Percentiles rank a stretch among this genome's conserved stretches.
Evolutionary conservation across 208 protist genomes (phyloP).

Genomic region (Acanthamoeba sp.): DNA sequence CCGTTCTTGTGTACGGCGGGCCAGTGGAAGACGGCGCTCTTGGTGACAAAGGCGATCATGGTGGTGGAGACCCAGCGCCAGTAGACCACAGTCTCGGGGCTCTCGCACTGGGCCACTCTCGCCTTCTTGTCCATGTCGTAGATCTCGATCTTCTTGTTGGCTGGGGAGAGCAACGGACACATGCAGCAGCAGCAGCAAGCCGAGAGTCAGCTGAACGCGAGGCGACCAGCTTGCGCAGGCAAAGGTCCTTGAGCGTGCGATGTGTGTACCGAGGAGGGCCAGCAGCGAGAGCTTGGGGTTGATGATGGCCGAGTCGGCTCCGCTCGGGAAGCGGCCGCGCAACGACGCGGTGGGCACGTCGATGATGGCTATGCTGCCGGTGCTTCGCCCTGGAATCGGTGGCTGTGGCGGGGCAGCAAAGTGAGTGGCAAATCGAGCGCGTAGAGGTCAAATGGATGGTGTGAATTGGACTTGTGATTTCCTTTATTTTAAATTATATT

Average conservation of each 20-base stretch:
- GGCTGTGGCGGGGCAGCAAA: neutral
- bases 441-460: neutral
- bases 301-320: constrained; percentile 39
- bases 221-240: neutral
- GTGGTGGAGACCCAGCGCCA: constrained; percentile 97
- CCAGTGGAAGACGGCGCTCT: constrained; percentile 98
- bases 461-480: too few relatives aligned
- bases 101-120: neutral
- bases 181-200: neutral
- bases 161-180: neutral
- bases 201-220: neutral
- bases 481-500: neutral
- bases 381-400: neutral
- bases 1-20: constrained; percentile 89
- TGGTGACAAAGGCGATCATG: constrained; percentile 97
- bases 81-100: constrained; percentile 95
- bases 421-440: neutral
- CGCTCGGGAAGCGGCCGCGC: constrained; percentile 5
- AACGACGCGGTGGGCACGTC: constrained; percentile 3
- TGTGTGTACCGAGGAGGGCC: constrained; percentile 4
- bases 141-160: constrained; percentile 31
- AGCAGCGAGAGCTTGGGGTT: constrained; percentile 23
- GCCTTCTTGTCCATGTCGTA: constrained; percentile 59
- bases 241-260: too few relatives aligned
- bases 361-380: constrained; percentile 39